Conservation (phyloP, 2,329 filamentous ascomycete genomes). For the Exserohilum rostratum region DNA sequence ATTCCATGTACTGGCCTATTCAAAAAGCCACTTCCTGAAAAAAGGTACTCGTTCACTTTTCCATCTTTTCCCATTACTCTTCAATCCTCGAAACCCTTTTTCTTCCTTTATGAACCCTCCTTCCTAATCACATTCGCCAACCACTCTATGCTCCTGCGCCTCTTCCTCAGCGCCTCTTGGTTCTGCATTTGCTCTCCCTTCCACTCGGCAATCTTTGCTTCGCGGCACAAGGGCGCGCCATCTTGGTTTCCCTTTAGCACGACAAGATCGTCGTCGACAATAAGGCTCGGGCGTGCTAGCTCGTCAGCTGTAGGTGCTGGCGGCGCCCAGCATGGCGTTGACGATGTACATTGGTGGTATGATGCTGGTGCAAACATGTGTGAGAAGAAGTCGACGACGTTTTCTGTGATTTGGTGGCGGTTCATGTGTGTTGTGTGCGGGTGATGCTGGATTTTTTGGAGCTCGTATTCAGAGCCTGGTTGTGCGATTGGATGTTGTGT, state of each 20-base stretch:
- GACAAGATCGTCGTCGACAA: constrained; percentile 22
- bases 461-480: neutral
- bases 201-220: constrained; percentile 29
- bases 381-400: constrained; percentile 19
- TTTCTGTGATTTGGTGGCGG: constrained; percentile 15
- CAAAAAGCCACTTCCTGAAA: too few relatives aligned
- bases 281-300: constrained; percentile 2
- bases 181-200: constrained; percentile 10
- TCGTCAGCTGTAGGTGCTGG: neutral
- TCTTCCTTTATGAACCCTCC: too few relatives aligned
- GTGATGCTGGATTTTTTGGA: neutral
- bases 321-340: constrained; percentile 4
- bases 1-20: too few relatives aligned
- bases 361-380: constrained; percentile 24
- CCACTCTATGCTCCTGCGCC: constrained; percentile 19
- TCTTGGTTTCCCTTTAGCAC: constrained; percentile 21
- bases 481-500: neutral
- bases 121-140: constrained; percentile 8
- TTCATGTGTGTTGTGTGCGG: constrained; percentile 6
- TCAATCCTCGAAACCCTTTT: too few relatives aligned
- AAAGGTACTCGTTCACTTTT: too few relatives aligned
- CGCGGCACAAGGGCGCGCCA: constrained; percentile 30
- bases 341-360: constrained; percentile 19
- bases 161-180: constrained; percentile 5
- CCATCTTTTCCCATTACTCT: too few relatives aligned